Conservation (phyloP, 495 filamentous ascomycete genomes). For the Cercophora sp. region DNA sequence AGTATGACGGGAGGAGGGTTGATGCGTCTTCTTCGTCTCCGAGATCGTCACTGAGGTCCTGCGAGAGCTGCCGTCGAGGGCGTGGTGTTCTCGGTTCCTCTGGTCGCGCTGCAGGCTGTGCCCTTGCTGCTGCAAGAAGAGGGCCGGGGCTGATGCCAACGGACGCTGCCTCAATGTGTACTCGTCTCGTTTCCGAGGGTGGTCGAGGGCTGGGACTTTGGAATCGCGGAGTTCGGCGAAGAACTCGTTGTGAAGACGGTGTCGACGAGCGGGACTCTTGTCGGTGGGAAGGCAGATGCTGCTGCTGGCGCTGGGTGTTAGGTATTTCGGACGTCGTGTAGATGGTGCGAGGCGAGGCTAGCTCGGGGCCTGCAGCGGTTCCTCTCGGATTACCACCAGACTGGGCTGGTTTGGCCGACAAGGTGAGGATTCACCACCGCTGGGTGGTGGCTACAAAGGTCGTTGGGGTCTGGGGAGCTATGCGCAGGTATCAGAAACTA, state of each 20-base stretch:
- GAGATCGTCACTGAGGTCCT: constrained; percentile 39
- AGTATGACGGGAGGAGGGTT: constrained; percentile 24
- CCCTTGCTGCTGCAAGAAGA: constrained; percentile 28
- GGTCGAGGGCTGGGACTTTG: constrained; percentile 39
- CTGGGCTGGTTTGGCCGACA: constrained; percentile 38
- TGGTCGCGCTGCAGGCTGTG: constrained; percentile 22
- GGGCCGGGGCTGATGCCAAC: constrained; percentile 33
- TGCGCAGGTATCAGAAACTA: background rate
- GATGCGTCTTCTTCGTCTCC: constrained; percentile 28
- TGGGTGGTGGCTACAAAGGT: constrained; percentile 27
- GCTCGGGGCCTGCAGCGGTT: constrained; percentile 41
- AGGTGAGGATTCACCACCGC: constrained; percentile 43
- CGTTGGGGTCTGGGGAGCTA: constrained; percentile 8
- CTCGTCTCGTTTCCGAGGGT: constrained; percentile 27
- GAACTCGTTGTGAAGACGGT: constrained; percentile 36
- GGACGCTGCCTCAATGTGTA: constrained; percentile 33
- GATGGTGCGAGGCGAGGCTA: constrained; percentile 34
- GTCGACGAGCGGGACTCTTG: constrained; percentile 33
- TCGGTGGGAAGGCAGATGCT: constrained; percentile 32
- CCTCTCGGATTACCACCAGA: constrained; percentile 33
- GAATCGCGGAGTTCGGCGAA: constrained; percentile 48
- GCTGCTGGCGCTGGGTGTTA: constrained; percentile 45
- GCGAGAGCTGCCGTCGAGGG: constrained; percentile 39
- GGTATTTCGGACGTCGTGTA: constrained; percentile 33
- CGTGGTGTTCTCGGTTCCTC: constrained; percentile 16